Evolutionary conservation across 2,329 filamentous ascomycete species (phyloP).

Genomic region (Aureobasidium namibiae): DNA sequence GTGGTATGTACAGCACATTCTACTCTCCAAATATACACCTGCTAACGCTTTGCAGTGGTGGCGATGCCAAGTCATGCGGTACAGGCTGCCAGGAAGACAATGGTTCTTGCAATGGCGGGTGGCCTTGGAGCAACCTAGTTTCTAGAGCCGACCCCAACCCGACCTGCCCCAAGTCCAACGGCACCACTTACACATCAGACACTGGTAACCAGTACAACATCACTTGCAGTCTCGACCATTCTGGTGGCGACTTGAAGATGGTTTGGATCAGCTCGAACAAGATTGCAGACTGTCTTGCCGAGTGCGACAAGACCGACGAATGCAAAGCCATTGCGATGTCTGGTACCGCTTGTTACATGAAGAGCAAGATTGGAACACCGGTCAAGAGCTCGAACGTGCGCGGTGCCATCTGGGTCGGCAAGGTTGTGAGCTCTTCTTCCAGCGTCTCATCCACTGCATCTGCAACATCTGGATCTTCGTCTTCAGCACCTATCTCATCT

Average conservation of each 20-base stretch:
- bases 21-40: neutral
- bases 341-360: conserved; percentile 15
- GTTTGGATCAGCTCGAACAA: conserved; percentile 13
- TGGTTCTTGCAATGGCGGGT: neutral
- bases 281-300: conserved; percentile 12
- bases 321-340: conserved; percentile 13
- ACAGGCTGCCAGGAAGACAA: neutral
- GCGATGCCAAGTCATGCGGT: neutral
- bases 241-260: conserved; percentile 19
- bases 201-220: conserved; percentile 19
- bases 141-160: conserved; percentile 4
- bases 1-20: neutral
- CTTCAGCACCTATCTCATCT: neutral
- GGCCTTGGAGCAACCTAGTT: neutral
- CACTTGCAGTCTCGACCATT: conserved; percentile 22
- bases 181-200: conserved; percentile 18
- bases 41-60: neutral
- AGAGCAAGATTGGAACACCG: conserved; percentile 1
- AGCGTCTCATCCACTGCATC: neutral
- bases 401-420: conserved; percentile 2
- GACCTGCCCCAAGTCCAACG: conserved; percentile 19
- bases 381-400: neutral
- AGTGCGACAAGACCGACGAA: conserved; percentile 1
- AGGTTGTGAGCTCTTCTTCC: neutral
- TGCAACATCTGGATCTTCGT: neutral